These are phyloP conservation scores for Rutstroemia sp. DNA, from an alignment of 2,329 filamentous ascomycete genomes.

Conservation along the genomic window DNA sequence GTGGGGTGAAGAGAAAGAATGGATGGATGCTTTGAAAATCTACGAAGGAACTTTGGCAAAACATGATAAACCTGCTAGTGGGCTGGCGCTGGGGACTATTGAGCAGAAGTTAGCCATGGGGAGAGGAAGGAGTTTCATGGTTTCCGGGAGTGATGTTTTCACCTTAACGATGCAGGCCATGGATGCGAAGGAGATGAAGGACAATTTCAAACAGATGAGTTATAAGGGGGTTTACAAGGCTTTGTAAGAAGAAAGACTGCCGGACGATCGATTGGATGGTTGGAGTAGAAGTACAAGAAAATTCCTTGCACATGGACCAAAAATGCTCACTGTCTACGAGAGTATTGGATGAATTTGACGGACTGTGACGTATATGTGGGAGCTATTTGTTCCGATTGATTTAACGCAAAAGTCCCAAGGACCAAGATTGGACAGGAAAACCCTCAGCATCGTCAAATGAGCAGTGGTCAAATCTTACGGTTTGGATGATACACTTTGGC, in stretches of 20 bases:
- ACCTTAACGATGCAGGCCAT: conserved; percentile 6
- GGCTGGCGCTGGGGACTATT: conserved; percentile 19
- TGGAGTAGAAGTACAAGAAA: no score
- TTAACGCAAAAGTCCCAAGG: no score
- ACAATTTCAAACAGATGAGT: not conserved
- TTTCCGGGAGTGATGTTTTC: conserved; percentile 13
- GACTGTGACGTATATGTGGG: no score
- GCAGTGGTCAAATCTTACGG: no score
- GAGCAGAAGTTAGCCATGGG: conserved; percentile 15
- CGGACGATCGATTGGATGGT: not conserved
- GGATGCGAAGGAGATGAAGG: not conserved
- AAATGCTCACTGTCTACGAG: no score
- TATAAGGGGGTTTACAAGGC: not conserved
- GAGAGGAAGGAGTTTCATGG: conserved; percentile 20
- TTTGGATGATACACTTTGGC: no score
- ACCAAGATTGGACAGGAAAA: no score
- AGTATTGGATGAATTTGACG: no score
- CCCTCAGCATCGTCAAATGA: no score
- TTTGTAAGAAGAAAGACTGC: not conserved
- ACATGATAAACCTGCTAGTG: conserved; percentile 36
- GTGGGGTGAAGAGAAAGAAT: conserved; percentile 35
- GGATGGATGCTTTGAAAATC: conserved; percentile 32
- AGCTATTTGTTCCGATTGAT: no score
- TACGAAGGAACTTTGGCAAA: conserved; percentile 36
- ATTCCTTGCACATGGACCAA: not conserved